phyloP scores from a whole-genome alignment of 2,329 filamentous ascomycete genomes.

The Arthroderma sp. region DNA sequence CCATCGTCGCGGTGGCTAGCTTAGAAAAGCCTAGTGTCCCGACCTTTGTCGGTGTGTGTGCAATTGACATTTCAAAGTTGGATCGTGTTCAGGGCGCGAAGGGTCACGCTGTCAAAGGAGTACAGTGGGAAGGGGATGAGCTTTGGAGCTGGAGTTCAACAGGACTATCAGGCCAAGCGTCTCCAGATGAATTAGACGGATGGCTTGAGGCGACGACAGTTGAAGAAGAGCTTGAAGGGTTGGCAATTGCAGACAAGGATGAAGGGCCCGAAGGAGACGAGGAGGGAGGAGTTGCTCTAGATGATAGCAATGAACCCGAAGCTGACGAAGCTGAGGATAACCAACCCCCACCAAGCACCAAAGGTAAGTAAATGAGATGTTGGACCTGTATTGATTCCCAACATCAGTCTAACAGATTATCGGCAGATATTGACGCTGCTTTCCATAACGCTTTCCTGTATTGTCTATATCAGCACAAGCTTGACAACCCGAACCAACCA shows the following conservation, averaged over 20 bases:
- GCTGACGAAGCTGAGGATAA: conserved; percentile 33
- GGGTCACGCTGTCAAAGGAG: conserved; percentile 50
- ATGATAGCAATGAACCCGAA: conserved; percentile 22
- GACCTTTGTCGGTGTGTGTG: conserved; percentile 50
- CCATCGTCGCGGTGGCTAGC: conserved; percentile 51
- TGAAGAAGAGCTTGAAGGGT: conserved; percentile 26
- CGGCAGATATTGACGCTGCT: conserved; percentile 51
- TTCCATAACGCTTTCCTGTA: conserved; percentile 53
- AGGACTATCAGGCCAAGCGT: conserved; percentile 38
- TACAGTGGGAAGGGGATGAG: conserved; percentile 58
- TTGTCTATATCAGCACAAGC: conserved; percentile 46
- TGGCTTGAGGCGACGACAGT: conserved; percentile 29
- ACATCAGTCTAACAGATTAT: not conserved
- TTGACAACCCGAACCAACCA: conserved; percentile 37
- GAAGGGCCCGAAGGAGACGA: conserved; percentile 22
- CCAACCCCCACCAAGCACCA: conserved; percentile 34
- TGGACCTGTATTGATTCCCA: not conserved
- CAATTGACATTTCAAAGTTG: conserved; percentile 47
- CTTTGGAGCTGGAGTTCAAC: conserved; percentile 50
- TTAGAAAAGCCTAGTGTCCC: conserved; percentile 48
- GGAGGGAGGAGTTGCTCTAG: conserved; percentile 11
- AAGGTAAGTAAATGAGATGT: conserved; percentile 28
- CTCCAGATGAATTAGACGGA: conserved; percentile 41
- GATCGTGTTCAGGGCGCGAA: conserved; percentile 45
- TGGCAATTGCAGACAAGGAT: conserved; percentile 32